Evolutionary conservation across 2,329 filamentous ascomycete species (phyloP), one percentile per base, ranked within the genome.

Genomic region (Fusarium goolgardi): DNA sequence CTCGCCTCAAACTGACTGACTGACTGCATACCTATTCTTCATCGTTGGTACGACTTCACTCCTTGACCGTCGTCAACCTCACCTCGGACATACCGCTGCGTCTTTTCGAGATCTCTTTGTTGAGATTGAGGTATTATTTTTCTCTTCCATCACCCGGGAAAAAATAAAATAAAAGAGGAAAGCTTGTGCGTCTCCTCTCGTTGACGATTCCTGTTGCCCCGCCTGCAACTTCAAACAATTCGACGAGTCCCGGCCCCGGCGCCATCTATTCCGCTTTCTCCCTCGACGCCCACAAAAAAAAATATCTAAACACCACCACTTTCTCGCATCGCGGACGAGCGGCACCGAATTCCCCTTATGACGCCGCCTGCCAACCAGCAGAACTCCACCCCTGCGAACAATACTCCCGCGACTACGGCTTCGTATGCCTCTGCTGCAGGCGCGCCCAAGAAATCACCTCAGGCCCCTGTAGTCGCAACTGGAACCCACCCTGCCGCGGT

Each of bases 361-460:
- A 88, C 85, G 85, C 88, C 86, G 80, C 80, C 84, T 84, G 83
- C 82, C 72, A 83, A 80, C 77, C 80, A 84, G 80, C 82, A 84
- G 78, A 84, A 81, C 76, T 77, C 81, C 77, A 84, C 78, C 75
- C 80, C 84, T 85, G 86, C 86, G 83, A 83, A 84, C 76, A 86
- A 82, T 80, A 81, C 82, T 79, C 82, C 84, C 80, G 82, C 85
- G 78, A 82, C 85, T 77, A 83, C 85, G 78, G 83, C 85, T 79
- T 90, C 88, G 78, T 90, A 90, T 87, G 88, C 88, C 83, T 89
- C 87, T 75, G 87, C 88, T 82, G 88, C 84, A 78, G 83, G 85
- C 82, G 84, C 85, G 80, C 81, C 83, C 71, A 88, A 88, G 83
- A 89, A 90, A 84, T 81, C 82, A 78, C 81, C 84, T 76, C 82